Evolutionary conservation across 2,329 filamentous ascomycete species (phyloP), one percentile per base, ranked within the genome.

Genomic region (Aspergillus flavus): DNA sequence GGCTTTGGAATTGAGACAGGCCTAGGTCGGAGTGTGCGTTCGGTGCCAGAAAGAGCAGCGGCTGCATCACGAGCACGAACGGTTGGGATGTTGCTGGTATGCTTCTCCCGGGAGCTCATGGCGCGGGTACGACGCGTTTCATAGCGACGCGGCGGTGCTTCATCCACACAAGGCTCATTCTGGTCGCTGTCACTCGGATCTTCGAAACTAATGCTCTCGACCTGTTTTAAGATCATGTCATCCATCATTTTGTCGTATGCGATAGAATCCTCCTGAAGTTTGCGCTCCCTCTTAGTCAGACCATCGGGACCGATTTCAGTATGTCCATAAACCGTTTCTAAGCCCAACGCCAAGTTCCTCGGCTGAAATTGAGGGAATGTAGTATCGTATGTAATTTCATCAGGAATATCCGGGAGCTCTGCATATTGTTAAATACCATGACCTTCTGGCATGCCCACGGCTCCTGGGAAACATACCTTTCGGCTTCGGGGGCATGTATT

Each of bases 401-500:
- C 77, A 26, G 80, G 81, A 43, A 78, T 65, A 67, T 83, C 81
- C 7, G 80, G 78, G 14, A 83, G 74, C 61, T 78, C 81, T 76
- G 64, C 68, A 87, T 79, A 26, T 12, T 32, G 57, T 69, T 57
- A 71, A 56, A 59, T 12, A 10, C 26, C 23, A 53, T 7, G 10
- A 26, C 30, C 12, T 16, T 11, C 19, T 30, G 34, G n/a, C 28
- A n/a, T 30, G 14, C 14, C 16, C 16, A n/a, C 48, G 12, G 14
- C 21, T 64, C 70, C 26, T 75, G 66, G 14, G 23, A 28, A n/a
- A 63, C 73, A 61, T 74, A 83, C 82, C 81, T 68, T 85, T 85
- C 1, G 89, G 85, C 64, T 84, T 89, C 0, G 93, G 92, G 6
- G 94, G 93, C 75, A 93, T 93, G 76, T 96, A 97, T 82, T 98